phyloP scores from a whole-genome alignment of 1,284 basidiomycete genomes.

The Pseudozyma tsukubaensis region DNA sequence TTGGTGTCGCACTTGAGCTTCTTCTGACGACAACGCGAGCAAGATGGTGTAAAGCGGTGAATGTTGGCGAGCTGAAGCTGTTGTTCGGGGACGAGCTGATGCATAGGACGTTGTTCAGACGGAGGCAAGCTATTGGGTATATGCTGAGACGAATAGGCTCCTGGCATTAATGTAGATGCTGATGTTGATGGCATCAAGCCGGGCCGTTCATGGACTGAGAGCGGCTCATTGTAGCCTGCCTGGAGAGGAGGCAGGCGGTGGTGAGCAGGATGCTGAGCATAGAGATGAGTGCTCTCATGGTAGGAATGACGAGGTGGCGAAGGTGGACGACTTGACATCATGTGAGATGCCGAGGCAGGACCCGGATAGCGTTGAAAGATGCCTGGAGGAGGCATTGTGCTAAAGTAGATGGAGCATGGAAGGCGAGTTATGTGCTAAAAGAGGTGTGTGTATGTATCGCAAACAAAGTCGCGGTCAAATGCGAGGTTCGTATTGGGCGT shows the following conservation, averaged over 20 bases:
- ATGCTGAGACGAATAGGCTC: constrained; percentile 3
- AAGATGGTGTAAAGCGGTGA: constrained; percentile 46
- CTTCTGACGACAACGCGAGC: constrained; percentile 49
- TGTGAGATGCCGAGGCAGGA: not conserved
- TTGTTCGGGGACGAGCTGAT: constrained; percentile 43
- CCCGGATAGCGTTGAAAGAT: constrained; percentile 3
- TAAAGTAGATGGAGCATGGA: constrained; percentile 8
- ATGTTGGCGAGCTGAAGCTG: constrained; percentile 45
- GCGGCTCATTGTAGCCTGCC: too few relatives aligned
- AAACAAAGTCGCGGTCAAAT: too few relatives aligned
- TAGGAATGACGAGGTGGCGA: constrained; percentile 14
- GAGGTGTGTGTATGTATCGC: not conserved
- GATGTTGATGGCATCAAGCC: not conserved
- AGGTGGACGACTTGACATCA: constrained; percentile 8
- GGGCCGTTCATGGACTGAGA: not conserved
- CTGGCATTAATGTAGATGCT: not conserved
- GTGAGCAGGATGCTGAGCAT: not conserved
- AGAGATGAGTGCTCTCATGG: constrained; percentile 7
- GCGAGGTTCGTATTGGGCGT: too few relatives aligned
- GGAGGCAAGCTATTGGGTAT: constrained; percentile 16
- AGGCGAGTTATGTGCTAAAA: not conserved
- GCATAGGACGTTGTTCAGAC: constrained; percentile 27
- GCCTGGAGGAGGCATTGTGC: constrained; percentile 19
- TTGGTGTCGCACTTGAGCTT: constrained; percentile 57
- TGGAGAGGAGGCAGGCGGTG: too few relatives aligned